Evolutionary conservation across 169 alveolate species (phyloP).

Genomic region (Plasmodium sp.): DNA sequence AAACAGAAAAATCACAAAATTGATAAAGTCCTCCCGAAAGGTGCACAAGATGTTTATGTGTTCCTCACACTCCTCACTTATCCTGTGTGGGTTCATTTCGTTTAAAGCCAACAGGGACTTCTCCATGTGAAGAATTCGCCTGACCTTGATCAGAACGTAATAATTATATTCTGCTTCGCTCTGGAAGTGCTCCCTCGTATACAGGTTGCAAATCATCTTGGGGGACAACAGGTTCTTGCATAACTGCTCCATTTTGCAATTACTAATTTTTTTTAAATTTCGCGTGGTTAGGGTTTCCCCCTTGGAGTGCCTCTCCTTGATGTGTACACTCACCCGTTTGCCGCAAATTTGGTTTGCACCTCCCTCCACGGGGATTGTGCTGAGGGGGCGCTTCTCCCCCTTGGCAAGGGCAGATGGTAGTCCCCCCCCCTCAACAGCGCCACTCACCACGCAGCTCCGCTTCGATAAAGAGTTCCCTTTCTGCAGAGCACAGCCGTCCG

Average conservation of each 20-base stretch:
- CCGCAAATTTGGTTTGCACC: neutral
- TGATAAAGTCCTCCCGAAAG: conserved; percentile 36
- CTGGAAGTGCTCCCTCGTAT: neutral
- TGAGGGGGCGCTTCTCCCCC: neutral
- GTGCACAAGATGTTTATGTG: conserved; percentile 11
- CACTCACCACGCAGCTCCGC: neutral
- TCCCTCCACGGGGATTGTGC: neutral
- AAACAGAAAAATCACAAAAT: conserved; percentile 36
- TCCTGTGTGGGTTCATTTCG: conserved; percentile 6
- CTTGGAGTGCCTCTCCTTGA: neutral
- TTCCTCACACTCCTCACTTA: conserved; percentile 44
- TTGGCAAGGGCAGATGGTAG: neutral
- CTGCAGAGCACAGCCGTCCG: neutral
- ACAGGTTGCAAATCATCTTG: neutral
- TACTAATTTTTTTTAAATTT: neutral
- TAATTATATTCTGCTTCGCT: neutral
- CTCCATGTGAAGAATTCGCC: conserved; percentile 6
- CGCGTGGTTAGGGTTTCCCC: neutral
- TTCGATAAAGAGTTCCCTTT: neutral
- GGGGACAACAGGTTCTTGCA: neutral
- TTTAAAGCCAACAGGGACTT: conserved; percentile 6
- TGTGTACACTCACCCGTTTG: neutral
- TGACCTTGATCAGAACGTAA: neutral
- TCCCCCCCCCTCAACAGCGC: neutral
- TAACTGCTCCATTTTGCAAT: neutral